Conservation (phyloP, 768 basidiomycete species). For the Daedaleopsis sinensis region DNA sequence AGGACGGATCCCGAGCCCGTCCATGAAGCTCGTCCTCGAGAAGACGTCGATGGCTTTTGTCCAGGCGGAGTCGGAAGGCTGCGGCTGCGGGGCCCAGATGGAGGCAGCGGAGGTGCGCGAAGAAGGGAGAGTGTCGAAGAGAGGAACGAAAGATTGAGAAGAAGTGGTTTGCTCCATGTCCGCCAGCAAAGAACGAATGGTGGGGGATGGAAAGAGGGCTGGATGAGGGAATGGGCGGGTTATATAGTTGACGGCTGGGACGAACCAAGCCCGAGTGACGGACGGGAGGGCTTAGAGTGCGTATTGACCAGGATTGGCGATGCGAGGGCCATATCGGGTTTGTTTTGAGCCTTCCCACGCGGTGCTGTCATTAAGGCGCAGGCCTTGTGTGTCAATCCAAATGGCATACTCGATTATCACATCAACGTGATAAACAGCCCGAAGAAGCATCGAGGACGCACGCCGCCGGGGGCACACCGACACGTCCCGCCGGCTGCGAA, state of each 20-base stretch:
- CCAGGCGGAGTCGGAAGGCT: conserved; percentile 68
- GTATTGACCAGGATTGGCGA: conserved; percentile 13
- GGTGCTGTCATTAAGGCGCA: conserved; percentile 13
- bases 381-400: conserved; percentile 3
- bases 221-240: conserved; percentile 7
- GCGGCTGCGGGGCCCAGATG: conserved; percentile 86
- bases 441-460: neutral
- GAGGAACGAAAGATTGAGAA: conserved; percentile 27
- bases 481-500: conserved; percentile 4
- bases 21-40: conserved; percentile 43
- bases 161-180: conserved; percentile 26
- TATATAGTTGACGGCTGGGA: conserved; percentile 15
- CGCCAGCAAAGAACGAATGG: conserved; percentile 9
- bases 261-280: conserved; percentile 12
- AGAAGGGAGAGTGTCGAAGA: conserved; percentile 28
- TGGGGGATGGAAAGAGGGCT: conserved; percentile 12
- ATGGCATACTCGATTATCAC: conserved; percentile 21
- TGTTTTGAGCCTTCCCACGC: conserved; percentile 23
- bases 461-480: conserved; percentile 8
- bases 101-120: conserved; percentile 40
- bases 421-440: conserved; percentile 17
- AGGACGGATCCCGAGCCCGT: conserved; percentile 19
- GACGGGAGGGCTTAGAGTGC: conserved; percentile 6
- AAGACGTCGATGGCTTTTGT: conserved; percentile 67
- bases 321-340: conserved; percentile 10